Percentiles rank a stretch among this genome's conserved stretches.
phyloP scores from a whole-genome alignment of 495 filamentous ascomycete genomes.

The Endocarpon pusillum region DNA sequence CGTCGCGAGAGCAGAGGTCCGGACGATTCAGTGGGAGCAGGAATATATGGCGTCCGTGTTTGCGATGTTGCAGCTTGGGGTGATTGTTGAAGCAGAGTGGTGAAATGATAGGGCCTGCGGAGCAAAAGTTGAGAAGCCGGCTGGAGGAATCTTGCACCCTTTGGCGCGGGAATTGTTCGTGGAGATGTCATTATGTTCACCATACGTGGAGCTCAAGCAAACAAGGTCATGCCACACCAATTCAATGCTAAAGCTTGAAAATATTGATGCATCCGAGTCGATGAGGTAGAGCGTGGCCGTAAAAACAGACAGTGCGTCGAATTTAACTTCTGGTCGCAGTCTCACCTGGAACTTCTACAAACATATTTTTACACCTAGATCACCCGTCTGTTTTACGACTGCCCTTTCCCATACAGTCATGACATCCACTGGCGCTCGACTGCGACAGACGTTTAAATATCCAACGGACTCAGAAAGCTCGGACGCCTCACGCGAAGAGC shows the following conservation, averaged over 20 bases:
- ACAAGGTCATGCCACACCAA: not conserved
- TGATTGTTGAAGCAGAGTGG: slow-evolving; percentile 17
- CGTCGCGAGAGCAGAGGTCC: slow-evolving; percentile 68
- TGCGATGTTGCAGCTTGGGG: slow-evolving; percentile 12
- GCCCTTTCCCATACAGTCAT: too few species aligned
- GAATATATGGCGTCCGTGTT: slow-evolving; percentile 12
- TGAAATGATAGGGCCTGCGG: slow-evolving; percentile 6
- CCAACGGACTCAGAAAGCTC: slow-evolving; percentile 33
- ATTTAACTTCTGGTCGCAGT: slow-evolving; percentile 1
- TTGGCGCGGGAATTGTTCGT: slow-evolving; percentile 5
- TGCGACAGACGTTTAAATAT: slow-evolving; percentile 48
- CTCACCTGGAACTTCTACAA: not conserved
- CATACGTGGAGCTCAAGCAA: not conserved
- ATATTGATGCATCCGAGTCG: not conserved
- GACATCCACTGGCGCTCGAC: slow-evolving; percentile 33
- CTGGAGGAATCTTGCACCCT: slow-evolving; percentile 10
- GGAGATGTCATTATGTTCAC: slow-evolving; percentile 4
- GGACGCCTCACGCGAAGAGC: slow-evolving; percentile 27
- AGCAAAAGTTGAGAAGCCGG: slow-evolving; percentile 4
- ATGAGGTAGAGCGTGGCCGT: not conserved
- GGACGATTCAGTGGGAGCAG: slow-evolving; percentile 27
- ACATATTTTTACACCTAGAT: not conserved
- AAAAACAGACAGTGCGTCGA: not conserved
- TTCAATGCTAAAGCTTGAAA: not conserved
- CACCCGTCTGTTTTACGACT: not conserved